A percentile compares a stretch with the other conserved stretches of the same genome.
These are phyloP conservation scores for Benincasa hispida DNA, from an alignment of 306 rosid genomes.

Conservation along the genomic window DNA sequence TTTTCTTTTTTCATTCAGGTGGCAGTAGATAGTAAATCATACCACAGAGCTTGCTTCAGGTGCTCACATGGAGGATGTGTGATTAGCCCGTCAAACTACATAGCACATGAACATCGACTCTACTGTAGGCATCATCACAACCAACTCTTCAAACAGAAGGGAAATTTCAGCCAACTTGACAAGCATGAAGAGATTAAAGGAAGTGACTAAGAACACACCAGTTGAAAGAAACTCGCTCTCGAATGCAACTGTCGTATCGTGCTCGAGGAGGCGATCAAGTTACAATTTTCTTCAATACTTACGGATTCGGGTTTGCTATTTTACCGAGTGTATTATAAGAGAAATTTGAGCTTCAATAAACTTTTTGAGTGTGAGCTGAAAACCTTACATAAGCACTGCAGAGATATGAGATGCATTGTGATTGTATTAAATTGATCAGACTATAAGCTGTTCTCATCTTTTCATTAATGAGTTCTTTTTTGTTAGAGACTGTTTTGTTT, in stretches of 20 bases:
- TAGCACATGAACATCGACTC: slow-evolving; percentile 74
- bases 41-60: slow-evolving; percentile 76
- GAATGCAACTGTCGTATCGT: background rate
- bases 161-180: slow-evolving; percentile 77
- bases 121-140: slow-evolving; percentile 87
- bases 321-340: background rate
- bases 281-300: background rate
- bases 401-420: background rate
- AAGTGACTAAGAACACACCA: slow-evolving; percentile 26
- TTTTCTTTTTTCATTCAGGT: slow-evolving; percentile 34
- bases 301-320: background rate
- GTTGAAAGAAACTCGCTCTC: slow-evolving; percentile 7
- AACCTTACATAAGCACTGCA: background rate
- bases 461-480: background rate
- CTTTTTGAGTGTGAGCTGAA: background rate
- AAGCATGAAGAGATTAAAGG: slow-evolving; percentile 30
- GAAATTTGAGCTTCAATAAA: background rate
- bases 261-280: background rate
- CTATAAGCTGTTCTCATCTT: background rate
- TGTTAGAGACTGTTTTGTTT: background rate
- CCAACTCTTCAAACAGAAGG: slow-evolving; percentile 87
- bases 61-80: slow-evolving; percentile 85
- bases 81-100: slow-evolving; percentile 84
- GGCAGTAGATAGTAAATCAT: slow-evolving; percentile 66
- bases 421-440: background rate